Conservation (phyloP, 176 grass and related monocot genomes). For the Oryza officinalis region DNA sequence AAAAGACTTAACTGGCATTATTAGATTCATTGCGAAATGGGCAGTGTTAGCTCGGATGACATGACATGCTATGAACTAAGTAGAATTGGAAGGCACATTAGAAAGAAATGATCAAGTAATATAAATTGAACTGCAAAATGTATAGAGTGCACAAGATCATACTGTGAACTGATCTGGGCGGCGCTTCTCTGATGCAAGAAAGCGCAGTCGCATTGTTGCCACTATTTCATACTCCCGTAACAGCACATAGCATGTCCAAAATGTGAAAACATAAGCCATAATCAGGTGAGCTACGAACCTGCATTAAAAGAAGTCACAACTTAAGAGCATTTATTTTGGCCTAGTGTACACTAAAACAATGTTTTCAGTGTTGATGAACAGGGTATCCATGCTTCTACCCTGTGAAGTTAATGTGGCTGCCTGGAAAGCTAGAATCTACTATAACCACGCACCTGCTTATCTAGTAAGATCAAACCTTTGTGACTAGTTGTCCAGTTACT, state of each 20-base stretch:
- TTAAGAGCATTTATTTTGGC: background rate
- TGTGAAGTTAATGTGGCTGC: background rate
- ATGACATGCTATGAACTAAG: background rate
- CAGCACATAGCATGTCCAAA: slow-evolving; percentile 96
- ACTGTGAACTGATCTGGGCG: slow-evolving; percentile 96
- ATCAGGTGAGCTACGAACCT: slow-evolving; percentile 81
- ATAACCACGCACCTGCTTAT: background rate
- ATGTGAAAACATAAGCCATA: slow-evolving; percentile 94
- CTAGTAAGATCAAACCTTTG: background rate
- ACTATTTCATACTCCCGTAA: slow-evolving; percentile 81
- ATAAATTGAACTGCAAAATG: slow-evolving; percentile 17
- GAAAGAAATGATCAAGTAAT: slow-evolving; percentile 16
- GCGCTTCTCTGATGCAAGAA: slow-evolving; percentile 90
- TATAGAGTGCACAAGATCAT: slow-evolving; percentile 38
- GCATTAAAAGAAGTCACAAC: slow-evolving; percentile 33
- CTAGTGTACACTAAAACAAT: slow-evolving; percentile 18
- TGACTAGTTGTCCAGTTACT: background rate
- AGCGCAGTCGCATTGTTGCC: slow-evolving; percentile 80
- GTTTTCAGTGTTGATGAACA: slow-evolving; percentile 21
- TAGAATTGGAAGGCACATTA: background rate
- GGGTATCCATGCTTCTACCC: background rate
- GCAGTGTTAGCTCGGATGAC: background rate
- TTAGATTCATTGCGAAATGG: slow-evolving; percentile 8
- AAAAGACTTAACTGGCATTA: background rate
- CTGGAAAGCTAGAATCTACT: background rate